Evolutionary conservation across 208 protist genomes (phyloP), one percentile per base, ranked within the genome.

Genomic region (Polymyxa betae): DNA sequence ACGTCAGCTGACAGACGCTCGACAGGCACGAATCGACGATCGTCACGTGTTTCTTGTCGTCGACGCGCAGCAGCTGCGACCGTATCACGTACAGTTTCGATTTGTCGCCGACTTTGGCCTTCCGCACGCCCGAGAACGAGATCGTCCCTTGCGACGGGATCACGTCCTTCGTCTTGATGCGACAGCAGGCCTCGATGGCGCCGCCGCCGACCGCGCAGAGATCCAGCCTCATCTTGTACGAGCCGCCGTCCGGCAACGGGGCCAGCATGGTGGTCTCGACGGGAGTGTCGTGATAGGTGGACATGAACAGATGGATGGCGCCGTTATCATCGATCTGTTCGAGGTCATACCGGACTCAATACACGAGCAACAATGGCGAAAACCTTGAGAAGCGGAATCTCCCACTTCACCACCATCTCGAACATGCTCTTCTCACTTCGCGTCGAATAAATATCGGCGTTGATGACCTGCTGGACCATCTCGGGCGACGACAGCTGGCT

Each of bases 101-200:
- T n/a, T 82, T 82, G n/a, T 82, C 72, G 16, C 72, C 72, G 72
- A 82, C 72, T n/a, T 82, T 82, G 16, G 72, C 72, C n/a, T 82
- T 82, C 5, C 72, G 72, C 5, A 82, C 72, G 72, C 72, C 72
- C 5, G 72, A 5, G 72, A 82, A 82, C 16, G 40, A 35, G 72
- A 82, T 82, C 16, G 72, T 35, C n/a, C 12, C n/a, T 43, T 82
- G 72, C 35, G 35, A 35, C n/a, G 40, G 72, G 35, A 43, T 82
- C 5, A 82, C 72, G 5, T 82, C 72, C 72, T 82, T 82, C 16
- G 72, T 43, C 72, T 82, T 82, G 72, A 82, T 82, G 12, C 72
- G 72, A n/a, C 72, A 82, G 72, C 72, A 82, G 16, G 72, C 72
- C 12, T 35, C 72, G 16, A 43, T n/a, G 16, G 35, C n/a, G 5